Evolutionary conservation across 1,139 yeast genomes (phyloP), one percentile per base, ranked within the genome.

Genomic region (Hanseniaspora uvarum): DNA sequence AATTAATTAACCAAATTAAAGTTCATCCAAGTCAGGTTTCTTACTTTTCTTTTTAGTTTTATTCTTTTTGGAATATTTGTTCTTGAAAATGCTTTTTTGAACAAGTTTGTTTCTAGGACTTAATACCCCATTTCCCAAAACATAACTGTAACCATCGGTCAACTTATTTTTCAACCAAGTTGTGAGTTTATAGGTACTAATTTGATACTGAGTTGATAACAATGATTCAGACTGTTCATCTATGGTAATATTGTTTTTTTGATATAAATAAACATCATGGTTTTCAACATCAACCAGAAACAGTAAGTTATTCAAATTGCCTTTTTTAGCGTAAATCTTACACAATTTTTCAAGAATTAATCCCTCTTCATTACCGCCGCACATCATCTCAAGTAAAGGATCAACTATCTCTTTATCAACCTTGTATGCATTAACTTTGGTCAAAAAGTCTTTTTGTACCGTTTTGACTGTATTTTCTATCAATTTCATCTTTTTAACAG

Each of bases 81-180:
- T 43, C 38, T 50, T 50, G n/a, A 50, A 50, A 7, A 41, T 37
- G 14, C 11, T 18, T 16, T 43, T 36, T 43, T 50, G 14, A 11
- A 50, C 31, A 36, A 28, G 2, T 6, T 23, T 21, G 23, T 19
- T 16, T 36, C 46, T 36, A 19, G 24, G 14, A 31, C 48, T 50
- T 14, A 43, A 36, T 2, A 46, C 16, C n/a, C 53, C 53, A 43
- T 50, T 41, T 10, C 40, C 24, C 10, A 43, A 10, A 6, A 18
- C 28, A 31, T 2, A 19, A n/a, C 1, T 14, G 26, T 24, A 2
- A 8, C 18, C 21, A 30, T 37, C 19, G 3, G n/a, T 14, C 11
- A 30, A 10, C 10, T 19, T 44, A 4, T 44, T n/a, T 33, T 18
- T 30, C 3, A 50, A 19, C 53, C 53, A 50, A 21, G 18, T 14